Conservation (phyloP, 176 grass and related monocot species). For the Aechmea fasciata region DNA sequence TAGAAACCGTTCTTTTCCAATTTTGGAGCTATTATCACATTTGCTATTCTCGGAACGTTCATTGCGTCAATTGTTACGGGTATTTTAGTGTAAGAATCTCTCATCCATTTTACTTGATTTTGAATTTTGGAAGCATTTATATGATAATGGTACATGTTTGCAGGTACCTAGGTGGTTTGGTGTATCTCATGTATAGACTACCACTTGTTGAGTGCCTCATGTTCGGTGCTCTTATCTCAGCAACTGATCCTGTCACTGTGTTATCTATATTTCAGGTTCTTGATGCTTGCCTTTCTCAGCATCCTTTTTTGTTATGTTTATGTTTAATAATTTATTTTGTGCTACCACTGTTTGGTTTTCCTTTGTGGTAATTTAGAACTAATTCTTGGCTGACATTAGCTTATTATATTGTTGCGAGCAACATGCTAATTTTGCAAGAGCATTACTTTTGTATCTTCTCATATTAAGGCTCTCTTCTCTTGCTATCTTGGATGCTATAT, state of each 20-base stretch:
- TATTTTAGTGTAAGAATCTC: conserved; percentile 83
- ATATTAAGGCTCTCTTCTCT: too few relatives aligned
- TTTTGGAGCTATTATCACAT: conserved; percentile 94
- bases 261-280: conserved; percentile 96
- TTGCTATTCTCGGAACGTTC: conserved; percentile 91
- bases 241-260: conserved; percentile 97
- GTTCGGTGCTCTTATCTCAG: conserved; percentile 97
- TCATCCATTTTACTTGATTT: not conserved
- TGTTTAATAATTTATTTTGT: too few relatives aligned
- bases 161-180: conserved; percentile 88
- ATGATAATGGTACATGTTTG: conserved; percentile 15
- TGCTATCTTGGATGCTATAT: too few relatives aligned
- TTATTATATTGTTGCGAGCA: too few relatives aligned
- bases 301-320: not conserved
- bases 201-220: conserved; percentile 92
- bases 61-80: conserved; percentile 89
- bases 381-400: too few relatives aligned
- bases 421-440: too few relatives aligned
- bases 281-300: conserved; percentile 8
- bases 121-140: not conserved
- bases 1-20: conserved; percentile 99
- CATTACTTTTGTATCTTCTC: too few relatives aligned
- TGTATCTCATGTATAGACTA: conserved; percentile 95
- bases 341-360: too few relatives aligned
- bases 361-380: too few relatives aligned